A percentile compares a stretch with the other conserved stretches of the same genome.
Evolutionary conservation across 2,329 filamentous ascomycete species (phyloP).

Genomic region (Hypomyces rosellus): DNA sequence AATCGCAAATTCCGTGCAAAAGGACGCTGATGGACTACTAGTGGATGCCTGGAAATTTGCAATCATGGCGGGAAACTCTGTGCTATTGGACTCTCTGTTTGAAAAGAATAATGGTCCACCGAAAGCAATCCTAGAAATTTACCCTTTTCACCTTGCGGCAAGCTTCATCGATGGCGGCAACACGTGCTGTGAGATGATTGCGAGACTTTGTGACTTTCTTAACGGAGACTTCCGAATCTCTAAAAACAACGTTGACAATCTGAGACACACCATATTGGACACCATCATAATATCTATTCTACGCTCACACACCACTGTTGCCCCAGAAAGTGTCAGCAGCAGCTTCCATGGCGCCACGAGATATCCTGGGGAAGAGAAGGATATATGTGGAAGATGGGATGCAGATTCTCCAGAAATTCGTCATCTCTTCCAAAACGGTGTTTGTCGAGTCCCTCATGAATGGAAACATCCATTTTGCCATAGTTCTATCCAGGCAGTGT

Average conservation of each 20-base stretch:
- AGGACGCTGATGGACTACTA: not conserved
- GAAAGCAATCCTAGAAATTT: not conserved
- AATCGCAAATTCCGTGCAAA: not conserved
- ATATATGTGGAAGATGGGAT: not conserved
- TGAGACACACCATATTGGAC: not conserved
- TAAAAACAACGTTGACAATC: not conserved
- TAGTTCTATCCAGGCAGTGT: constrained; percentile 1
- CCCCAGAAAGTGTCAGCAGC: not conserved
- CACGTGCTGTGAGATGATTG: not conserved
- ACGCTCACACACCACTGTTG: not conserved
- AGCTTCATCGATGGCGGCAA: not conserved
- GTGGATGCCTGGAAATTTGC: not conserved
- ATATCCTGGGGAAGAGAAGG: constrained; percentile 1
- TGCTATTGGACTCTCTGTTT: not conserved
- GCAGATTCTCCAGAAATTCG: not conserved
- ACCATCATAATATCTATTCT: not conserved
- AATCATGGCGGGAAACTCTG: not conserved
- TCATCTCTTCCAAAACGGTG: not conserved
- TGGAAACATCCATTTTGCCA: constrained; percentile 1
- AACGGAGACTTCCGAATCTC: not conserved
- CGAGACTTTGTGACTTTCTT: not conserved
- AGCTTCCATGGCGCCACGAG: not conserved
- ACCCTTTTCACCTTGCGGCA: not conserved
- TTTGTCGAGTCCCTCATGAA: not conserved
- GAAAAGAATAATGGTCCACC: not conserved